Conservation (phyloP, 345 rosid genomes). For the Melaleuca quinquenervia region DNA sequence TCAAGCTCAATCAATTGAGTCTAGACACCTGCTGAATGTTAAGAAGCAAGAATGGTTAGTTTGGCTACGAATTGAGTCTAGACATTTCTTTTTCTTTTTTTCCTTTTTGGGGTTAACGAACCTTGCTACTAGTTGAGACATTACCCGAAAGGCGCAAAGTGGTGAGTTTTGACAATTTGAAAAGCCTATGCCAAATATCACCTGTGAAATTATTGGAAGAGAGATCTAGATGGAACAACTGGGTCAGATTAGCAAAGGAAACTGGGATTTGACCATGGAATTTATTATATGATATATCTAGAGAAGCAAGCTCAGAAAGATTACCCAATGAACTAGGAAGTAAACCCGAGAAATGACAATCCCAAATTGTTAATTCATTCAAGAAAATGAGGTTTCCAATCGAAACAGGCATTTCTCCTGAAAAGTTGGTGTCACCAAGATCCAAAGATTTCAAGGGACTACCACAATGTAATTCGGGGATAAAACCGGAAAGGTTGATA, state of each 20-base stretch:
- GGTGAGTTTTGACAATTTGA: background rate
- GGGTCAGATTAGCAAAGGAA: too few species aligned
- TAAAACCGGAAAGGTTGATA: background rate
- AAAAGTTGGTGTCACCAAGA: too few species aligned
- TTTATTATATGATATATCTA: accelerated
- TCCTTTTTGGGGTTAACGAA: too few species aligned
- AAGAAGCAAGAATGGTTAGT: background rate
- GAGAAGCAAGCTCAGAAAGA: background rate
- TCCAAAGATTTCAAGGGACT: background rate
- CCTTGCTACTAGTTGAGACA: too few species aligned
- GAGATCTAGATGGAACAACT: too few species aligned
- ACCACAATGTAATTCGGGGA: background rate
- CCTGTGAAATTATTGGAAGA: too few species aligned
- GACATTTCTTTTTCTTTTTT: background rate
- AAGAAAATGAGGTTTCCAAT: background rate
- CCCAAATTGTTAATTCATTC: background rate
- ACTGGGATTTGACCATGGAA: background rate
- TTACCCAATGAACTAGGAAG: background rate
- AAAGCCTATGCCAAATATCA: background rate
- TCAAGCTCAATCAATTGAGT: background rate
- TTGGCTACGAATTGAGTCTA: background rate
- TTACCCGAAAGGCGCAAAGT: accelerated
- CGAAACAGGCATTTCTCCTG: background rate
- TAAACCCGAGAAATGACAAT: background rate
- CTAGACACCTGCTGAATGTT: background rate